A percentile compares a stretch with the other conserved stretches of the same genome.
Conservation (phyloP, 192 early-diverging fungal genomes). For the Ambispora gerdemannii region DNA sequence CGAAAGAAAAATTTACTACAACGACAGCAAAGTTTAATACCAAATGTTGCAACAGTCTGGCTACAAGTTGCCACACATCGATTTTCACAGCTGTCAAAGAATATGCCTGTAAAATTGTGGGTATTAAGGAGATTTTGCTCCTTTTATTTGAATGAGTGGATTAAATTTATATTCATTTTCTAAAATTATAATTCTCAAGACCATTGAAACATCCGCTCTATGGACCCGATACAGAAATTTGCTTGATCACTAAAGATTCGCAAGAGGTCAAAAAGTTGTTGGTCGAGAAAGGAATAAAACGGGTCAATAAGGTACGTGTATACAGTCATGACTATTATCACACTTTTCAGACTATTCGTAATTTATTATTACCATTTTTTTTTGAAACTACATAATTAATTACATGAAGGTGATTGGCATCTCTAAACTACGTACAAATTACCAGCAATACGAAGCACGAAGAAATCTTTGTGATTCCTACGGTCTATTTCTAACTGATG, state of each 20-base stretch:
- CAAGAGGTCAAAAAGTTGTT: conserved; percentile 78
- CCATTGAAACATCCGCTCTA: conserved; percentile 68
- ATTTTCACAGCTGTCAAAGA: too few species aligned
- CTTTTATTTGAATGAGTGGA: too few species aligned
- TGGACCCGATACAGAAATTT: conserved; percentile 66
- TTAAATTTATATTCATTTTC: too few species aligned
- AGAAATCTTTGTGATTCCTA: conserved; percentile 70
- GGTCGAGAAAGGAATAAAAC: conserved; percentile 55
- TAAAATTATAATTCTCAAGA: too few species aligned
- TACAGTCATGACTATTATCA: not conserved
- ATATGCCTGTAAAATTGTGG: too few species aligned
- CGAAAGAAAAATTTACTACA: too few species aligned
- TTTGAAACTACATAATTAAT: not conserved
- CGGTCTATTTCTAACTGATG: conserved; percentile 88
- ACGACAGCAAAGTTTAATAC: too few species aligned
- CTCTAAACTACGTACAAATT: conserved; percentile 74
- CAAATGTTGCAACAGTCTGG: too few species aligned
- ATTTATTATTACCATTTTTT: conserved; percentile 21
- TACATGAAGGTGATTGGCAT: conserved; percentile 67
- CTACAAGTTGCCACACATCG: too few species aligned
- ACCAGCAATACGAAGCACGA: conserved; percentile 76
- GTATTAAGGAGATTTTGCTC: too few species aligned
- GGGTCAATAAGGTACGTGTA: conserved; percentile 56
- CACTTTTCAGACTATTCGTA: not conserved
- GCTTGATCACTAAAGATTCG: conserved; percentile 86